Evolutionary conservation across 2,329 filamentous ascomycete species (phyloP), one percentile per base, ranked within the genome.

Genomic region (Rhynchosporium agropyri): DNA sequence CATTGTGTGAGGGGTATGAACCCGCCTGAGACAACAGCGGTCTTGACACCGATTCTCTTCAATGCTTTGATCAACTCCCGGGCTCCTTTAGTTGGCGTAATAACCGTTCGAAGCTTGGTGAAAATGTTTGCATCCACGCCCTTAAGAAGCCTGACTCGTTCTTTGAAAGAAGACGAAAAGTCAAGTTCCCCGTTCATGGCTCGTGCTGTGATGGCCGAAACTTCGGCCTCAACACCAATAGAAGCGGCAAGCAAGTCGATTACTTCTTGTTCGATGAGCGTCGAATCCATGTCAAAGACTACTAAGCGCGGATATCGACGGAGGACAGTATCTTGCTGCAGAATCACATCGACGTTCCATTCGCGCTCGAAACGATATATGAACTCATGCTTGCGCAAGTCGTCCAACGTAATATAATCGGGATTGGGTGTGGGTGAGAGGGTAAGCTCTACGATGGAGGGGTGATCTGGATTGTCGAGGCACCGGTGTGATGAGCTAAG

Each of bases 221-320:
- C 94, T 71, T 90, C 81, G 59, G 87, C 87, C 70, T 91, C 87
- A n/a, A 96, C 84, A 58, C 92, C 91, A 2, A 97, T 86, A 43
- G 89, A 89, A 60, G 89, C 87, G 3, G 95, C 95, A 62, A 99
- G 88, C 72, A 98, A 88, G 76, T 99, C 95, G 74, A 99, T 98
- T 65, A 97, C 93, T 79, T 99, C 95, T 76, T 99, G 93, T 60
- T 94, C 90, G 75, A 99, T 98, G 64, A 99, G 84, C 0, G 95
- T 99, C 76, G 90, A 95, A 79, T 99, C 95, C 95, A 99, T 99
- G 76, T 99, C 95, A 73, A 99, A 99, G 38, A 97, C 91, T 3
- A 94, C 92, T 10, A 98, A 81, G 8, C 94, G 86, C 68, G 93
- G 93, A 76, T 96, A 86, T 33, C 89, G 84, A 63, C 92, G 83